Percentiles rank a stretch among this genome's conserved stretches.
Evolutionary conservation across 140 eudicot genomes (phyloP).

Genomic region (Stevia rebaudiana): DNA sequence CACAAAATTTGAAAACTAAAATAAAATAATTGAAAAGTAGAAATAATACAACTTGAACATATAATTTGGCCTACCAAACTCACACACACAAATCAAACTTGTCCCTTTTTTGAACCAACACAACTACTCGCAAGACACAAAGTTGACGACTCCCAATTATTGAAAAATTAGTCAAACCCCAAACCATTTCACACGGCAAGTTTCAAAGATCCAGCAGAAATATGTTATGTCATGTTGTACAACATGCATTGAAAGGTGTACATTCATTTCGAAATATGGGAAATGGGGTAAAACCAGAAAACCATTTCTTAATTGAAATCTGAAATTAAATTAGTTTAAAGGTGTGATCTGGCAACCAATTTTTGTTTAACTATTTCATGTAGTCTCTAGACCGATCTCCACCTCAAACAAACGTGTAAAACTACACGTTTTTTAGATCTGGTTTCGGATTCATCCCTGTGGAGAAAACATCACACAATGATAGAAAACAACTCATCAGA

Average conservation of each 20-base stretch:
- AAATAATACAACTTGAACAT: slow-evolving; percentile 3
- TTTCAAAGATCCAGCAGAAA: slow-evolving; percentile 12
- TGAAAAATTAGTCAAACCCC: slow-evolving; percentile 16
- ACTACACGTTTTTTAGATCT: slow-evolving; percentile 4
- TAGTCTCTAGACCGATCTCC: slow-evolving; percentile 2
- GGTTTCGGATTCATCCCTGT: slow-evolving; percentile 14
- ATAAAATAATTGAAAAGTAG: not conserved
- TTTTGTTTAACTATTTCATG: not conserved
- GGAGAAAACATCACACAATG: slow-evolving; percentile 2
- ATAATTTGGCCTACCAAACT: slow-evolving; percentile 4
- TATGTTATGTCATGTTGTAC: slow-evolving; percentile 2
- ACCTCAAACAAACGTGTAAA: slow-evolving; percentile 5
- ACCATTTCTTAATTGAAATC: not conserved
- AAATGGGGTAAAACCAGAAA: slow-evolving; percentile 1
- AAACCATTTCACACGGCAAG: not conserved
- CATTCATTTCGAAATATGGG: not conserved
- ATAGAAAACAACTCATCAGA: slow-evolving; percentile 29
- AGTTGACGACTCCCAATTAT: slow-evolving; percentile 18
- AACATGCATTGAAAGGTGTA: not conserved
- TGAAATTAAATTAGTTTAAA: not conserved
- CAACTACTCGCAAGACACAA: not conserved
- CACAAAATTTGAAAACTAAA: not conserved
- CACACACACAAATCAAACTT: slow-evolving; percentile 20
- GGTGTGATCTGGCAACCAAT: slow-evolving; percentile 3
- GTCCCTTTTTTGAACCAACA: slow-evolving; percentile 16